Conservation (phyloP, 345 rosid species). For the Tarenaya hassleriana region DNA sequence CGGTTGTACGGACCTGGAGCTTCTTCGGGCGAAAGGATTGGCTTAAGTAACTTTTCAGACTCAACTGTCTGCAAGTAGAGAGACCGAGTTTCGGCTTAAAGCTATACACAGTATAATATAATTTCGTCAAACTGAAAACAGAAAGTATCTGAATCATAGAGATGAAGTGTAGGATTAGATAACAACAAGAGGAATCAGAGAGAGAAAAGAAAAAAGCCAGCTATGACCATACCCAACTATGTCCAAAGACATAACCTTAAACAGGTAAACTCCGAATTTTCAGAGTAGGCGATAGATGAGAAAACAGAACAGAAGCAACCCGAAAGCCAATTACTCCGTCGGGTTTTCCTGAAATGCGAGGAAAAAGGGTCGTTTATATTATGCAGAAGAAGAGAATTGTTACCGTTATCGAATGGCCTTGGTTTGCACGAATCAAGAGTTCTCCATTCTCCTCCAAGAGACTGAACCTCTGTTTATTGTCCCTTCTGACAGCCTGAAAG, state of each 20-base stretch:
- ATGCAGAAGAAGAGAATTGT: neutral
- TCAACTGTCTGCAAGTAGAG: constrained; percentile 52
- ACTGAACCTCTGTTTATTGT: constrained; percentile 78
- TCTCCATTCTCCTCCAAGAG: constrained; percentile 71
- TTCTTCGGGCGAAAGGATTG: constrained; percentile 69
- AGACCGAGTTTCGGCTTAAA: constrained; percentile 8
- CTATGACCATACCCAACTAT: too few species aligned
- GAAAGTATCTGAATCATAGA: neutral
- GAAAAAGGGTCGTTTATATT: neutral
- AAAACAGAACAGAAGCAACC: too few species aligned
- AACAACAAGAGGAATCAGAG: too few species aligned
- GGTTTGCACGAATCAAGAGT: constrained; percentile 83
- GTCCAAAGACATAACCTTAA: too few species aligned
- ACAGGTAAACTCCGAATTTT: too few species aligned
- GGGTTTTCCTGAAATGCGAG: too few species aligned
- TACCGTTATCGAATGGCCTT: constrained; percentile 82
- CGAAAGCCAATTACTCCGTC: too few species aligned
- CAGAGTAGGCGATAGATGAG: too few species aligned
- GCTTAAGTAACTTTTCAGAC: constrained; percentile 64
- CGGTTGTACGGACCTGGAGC: constrained; percentile 39
- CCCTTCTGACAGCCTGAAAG: constrained; percentile 68
- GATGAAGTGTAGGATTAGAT: too few species aligned
- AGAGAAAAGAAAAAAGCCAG: too few species aligned
- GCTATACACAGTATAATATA: neutral
- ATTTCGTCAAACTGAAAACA: neutral